Percentiles rank a stretch among this genome's conserved stretches.
phyloP scores from a whole-genome alignment of 306 rosid species.

The Oxytropis ochrocephala region DNA sequence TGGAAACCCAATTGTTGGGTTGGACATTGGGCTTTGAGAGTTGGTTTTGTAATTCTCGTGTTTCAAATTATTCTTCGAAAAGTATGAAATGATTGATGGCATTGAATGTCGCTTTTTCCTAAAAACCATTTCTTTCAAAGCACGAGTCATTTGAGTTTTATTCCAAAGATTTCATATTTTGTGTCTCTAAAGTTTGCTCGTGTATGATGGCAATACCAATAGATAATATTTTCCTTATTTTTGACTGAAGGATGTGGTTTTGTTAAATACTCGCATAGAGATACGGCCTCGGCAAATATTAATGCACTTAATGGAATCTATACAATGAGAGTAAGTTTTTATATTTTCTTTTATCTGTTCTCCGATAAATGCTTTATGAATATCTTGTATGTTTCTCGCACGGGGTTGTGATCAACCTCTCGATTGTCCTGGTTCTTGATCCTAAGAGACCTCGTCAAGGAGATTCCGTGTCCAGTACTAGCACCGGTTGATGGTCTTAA shows the following conservation, averaged over 20 bases:
- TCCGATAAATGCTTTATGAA: slow-evolving; percentile 13
- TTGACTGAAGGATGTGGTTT: slow-evolving; percentile 86
- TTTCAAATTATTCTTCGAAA: not conserved
- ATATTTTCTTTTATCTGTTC: not conserved
- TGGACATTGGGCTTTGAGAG: not conserved
- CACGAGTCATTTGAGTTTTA: not conserved
- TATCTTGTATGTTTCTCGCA: slow-evolving; percentile 20
- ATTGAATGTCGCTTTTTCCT: not conserved
- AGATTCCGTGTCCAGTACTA: slow-evolving; percentile 74
- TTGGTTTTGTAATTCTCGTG: not conserved
- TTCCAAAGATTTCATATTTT: not conserved
- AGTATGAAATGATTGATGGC: slow-evolving; percentile 3
- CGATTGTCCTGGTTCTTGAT: slow-evolving; percentile 95
- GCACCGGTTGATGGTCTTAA: not conserved
- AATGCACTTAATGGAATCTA: slow-evolving; percentile 74
- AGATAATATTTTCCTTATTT: slow-evolving; percentile 15
- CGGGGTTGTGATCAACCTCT: slow-evolving; percentile 94
- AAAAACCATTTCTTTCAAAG: not conserved
- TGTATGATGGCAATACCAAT: slow-evolving; percentile 6
- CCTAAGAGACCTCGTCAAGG: slow-evolving; percentile 94
- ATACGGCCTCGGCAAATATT: slow-evolving; percentile 83
- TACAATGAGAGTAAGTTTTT: slow-evolving; percentile 67
- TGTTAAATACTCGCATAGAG: slow-evolving; percentile 78
- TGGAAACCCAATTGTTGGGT: not conserved
- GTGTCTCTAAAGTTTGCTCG: not conserved